Percentiles rank a stretch among this genome's conserved stretches.
phyloP scores from a whole-genome alignment of 192 early-diverging fungal species.

The Mycoemilia scoparia region DNA sequence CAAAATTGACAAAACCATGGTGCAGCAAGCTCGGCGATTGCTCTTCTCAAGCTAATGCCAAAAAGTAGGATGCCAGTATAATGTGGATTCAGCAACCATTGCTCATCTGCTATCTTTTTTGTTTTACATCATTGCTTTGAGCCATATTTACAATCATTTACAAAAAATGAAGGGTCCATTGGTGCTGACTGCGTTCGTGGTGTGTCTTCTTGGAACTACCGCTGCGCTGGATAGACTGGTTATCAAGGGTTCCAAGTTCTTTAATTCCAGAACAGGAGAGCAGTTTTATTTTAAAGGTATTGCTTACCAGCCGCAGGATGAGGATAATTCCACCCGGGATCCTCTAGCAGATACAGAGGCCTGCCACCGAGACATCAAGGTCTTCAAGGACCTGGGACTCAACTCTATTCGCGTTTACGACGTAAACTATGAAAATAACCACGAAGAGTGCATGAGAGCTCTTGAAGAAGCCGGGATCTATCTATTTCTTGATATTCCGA shows the following conservation, averaged over 20 bases:
- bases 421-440: constrained; percentile 39
- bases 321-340: constrained; percentile 23
- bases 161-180: no score
- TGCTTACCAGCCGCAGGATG: constrained; percentile 44
- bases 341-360: constrained; percentile 39
- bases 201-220: no score
- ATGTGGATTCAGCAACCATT: no score
- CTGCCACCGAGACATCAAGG: constrained; percentile 40
- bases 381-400: constrained; percentile 44
- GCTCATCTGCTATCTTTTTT: no score
- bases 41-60: no score
- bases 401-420: constrained; percentile 59
- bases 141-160: no score
- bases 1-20: no score
- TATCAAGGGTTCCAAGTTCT: constrained; percentile 58
- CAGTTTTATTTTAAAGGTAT: constrained; percentile 62
- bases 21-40: no score
- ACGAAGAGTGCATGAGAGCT: constrained; percentile 51
- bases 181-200: no score
- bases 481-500: constrained; percentile 43
- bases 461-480: constrained; percentile 47
- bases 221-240: constrained; percentile 36
- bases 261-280: constrained; percentile 44
- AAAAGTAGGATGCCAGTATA: no score
- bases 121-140: no score